phyloP scores from a whole-genome alignment of 1,284 basidiomycete genomes.

The Coniophora puteana region DNA sequence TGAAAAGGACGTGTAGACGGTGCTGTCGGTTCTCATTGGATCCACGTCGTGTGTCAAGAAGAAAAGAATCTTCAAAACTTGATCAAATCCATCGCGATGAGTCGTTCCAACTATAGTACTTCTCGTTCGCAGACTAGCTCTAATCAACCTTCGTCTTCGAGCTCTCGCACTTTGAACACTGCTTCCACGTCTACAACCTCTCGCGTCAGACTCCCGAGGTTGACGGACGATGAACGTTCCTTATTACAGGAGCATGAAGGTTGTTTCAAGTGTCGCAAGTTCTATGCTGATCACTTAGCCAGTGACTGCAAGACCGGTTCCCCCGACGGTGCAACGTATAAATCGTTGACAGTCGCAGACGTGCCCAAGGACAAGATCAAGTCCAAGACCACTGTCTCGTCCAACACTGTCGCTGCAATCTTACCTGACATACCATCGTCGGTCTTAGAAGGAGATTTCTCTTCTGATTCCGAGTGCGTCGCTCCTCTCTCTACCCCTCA shows the following conservation, averaged over 20 bases:
- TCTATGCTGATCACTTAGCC: constrained; percentile 9
- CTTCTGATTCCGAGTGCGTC: constrained; percentile 7
- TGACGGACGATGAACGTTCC: constrained; percentile 3
- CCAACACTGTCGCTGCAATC: neutral
- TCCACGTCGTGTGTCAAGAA: no score
- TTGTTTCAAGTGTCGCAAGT: constrained; percentile 13
- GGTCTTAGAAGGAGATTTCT: neutral
- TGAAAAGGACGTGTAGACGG: no score
- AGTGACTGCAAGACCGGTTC: constrained; percentile 9
- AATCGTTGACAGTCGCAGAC: neutral
- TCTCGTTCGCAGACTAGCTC: no score
- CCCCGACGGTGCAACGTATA: constrained; percentile 5
- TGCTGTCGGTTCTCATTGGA: no score
- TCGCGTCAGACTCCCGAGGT: neutral
- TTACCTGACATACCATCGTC: constrained; percentile 10
- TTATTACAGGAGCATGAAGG: constrained; percentile 8
- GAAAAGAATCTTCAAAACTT: no score
- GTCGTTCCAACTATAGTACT: no score
- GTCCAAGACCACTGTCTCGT: neutral
- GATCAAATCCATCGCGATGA: no score
- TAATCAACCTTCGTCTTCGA: no score
- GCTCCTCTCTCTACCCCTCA: constrained; percentile 3
- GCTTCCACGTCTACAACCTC: no score
- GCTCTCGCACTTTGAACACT: no score
- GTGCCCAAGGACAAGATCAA: neutral